Percentiles rank a stretch among this genome's conserved stretches.
Evolutionary conservation across 129 eudicot genomes (phyloP).

Genomic region (Flaveria sonorensis): DNA sequence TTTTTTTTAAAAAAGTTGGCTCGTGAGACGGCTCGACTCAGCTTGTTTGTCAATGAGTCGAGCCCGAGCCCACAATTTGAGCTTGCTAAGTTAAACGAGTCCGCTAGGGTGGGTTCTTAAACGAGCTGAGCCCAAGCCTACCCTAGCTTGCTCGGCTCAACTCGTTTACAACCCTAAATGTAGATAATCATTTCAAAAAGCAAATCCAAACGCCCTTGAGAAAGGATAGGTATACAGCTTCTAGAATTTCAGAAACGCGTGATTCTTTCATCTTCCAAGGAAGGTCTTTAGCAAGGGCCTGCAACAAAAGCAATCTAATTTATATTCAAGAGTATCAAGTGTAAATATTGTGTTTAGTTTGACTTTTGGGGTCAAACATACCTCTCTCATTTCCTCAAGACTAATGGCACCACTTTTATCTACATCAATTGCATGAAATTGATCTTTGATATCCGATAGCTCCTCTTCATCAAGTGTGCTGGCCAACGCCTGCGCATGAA

Average conservation of each 20-base stretch:
- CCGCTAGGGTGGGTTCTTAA: no score
- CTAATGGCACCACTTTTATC: conserved; percentile 91
- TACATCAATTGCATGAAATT: conserved; percentile 96
- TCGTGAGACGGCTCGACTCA: no score
- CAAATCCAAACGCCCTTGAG: not conserved
- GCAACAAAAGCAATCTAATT: conserved; percentile 8
- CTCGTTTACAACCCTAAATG: not conserved
- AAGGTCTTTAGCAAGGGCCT: conserved; percentile 98
- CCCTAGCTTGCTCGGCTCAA: no score
- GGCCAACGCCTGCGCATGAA: conserved; percentile 73
- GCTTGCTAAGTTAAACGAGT: no score
- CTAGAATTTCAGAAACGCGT: conserved; percentile 76
- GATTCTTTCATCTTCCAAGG: conserved; percentile 97
- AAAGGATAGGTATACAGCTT: conserved; percentile 60
- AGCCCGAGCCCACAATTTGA: no score
- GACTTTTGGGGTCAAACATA: conserved; percentile 27
- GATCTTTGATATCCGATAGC: conserved; percentile 79
- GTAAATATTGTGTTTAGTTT: not conserved
- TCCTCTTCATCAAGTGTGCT: conserved; percentile 84
- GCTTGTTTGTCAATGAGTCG: no score
- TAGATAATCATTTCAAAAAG: not conserved
- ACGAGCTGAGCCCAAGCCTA: no score
- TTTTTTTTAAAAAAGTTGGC: no score
- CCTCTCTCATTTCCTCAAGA: conserved; percentile 98
- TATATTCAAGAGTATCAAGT: not conserved